phyloP scores from a whole-genome alignment of 2,329 filamentous ascomycete species.

The Penicillium olsonii region DNA sequence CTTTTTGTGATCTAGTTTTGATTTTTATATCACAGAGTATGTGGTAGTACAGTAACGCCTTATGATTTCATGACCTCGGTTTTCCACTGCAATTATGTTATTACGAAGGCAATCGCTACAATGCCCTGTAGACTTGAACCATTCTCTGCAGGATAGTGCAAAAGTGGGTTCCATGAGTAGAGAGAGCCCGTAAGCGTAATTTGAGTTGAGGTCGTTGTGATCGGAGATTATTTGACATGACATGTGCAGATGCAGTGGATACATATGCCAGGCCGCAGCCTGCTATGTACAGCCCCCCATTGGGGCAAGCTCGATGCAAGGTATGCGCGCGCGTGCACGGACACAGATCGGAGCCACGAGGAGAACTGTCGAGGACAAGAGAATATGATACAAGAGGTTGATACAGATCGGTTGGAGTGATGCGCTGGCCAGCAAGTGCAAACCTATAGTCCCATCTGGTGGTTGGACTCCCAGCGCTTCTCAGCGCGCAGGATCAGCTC shows the following conservation, averaged over 20 bases:
- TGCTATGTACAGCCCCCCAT: not conserved
- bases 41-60: constrained; percentile 22
- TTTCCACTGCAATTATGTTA: not conserved
- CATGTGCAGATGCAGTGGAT: constrained; percentile 3
- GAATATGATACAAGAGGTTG: constrained; percentile 21
- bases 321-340: constrained; percentile 3
- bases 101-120: not conserved
- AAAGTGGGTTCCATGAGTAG: not conserved
- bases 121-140: constrained; percentile 9
- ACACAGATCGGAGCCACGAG: constrained; percentile 1
- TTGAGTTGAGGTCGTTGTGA: not conserved
- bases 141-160: not conserved
- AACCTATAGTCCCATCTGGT: constrained; percentile 23
- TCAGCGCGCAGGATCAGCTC: constrained; percentile 79
- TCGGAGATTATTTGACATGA: not conserved
- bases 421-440: not conserved
- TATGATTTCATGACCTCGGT: constrained; percentile 24
- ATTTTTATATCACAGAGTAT: constrained; percentile 2
- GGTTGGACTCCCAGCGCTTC: constrained; percentile 38
- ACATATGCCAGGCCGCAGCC: constrained; percentile 1
- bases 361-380: not conserved
- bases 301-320: constrained; percentile 13
- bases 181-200: not conserved
- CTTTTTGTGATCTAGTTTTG: not conserved
- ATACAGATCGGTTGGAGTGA: not conserved